Evolutionary conservation across 805 yeast genomes (phyloP).

Genomic region (Scheffersomyces stipitis): DNA sequence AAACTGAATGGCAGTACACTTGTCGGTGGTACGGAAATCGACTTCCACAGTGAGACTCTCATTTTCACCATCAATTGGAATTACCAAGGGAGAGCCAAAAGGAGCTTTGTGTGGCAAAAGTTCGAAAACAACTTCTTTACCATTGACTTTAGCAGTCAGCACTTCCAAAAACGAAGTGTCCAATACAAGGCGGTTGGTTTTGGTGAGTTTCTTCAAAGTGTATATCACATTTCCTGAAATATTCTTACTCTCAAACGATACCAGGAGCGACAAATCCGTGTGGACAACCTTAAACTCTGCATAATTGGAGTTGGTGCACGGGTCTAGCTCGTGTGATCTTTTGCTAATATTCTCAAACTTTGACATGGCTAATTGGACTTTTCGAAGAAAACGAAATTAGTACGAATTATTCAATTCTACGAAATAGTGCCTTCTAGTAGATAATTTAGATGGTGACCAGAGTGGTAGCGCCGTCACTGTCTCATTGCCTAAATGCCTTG

Average conservation of each 20-base stretch:
- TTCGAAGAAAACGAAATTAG: too few species aligned
- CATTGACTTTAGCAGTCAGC: constrained; percentile 44
- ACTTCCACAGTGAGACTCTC: constrained; percentile 33
- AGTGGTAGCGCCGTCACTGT: too few species aligned
- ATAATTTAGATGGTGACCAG: too few species aligned
- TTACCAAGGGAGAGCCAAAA: constrained; percentile 56
- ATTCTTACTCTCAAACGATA: constrained; percentile 53
- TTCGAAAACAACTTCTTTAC: constrained; percentile 24
- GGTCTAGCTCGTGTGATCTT: constrained; percentile 22
- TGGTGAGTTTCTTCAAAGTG: constrained; percentile 33
- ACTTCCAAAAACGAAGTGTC: constrained; percentile 70
- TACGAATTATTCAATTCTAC: too few species aligned
- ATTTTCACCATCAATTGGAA: constrained; percentile 19
- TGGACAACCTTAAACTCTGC: constrained; percentile 46
- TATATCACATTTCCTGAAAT: constrained; percentile 58
- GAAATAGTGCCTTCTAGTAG: too few species aligned
- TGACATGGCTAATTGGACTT: not conserved
- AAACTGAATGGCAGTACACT: constrained; percentile 87
- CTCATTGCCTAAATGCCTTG: too few species aligned
- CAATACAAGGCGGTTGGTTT: constrained; percentile 44
- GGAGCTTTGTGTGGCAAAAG: constrained; percentile 49
- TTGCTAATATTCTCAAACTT: constrained; percentile 1
- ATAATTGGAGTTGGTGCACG: constrained; percentile 58
- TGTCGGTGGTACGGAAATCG: constrained; percentile 65
- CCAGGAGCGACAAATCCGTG: constrained; percentile 52